Conservation (phyloP, 139 green algal species). For the Chlorokybus atmophyticus region DNA sequence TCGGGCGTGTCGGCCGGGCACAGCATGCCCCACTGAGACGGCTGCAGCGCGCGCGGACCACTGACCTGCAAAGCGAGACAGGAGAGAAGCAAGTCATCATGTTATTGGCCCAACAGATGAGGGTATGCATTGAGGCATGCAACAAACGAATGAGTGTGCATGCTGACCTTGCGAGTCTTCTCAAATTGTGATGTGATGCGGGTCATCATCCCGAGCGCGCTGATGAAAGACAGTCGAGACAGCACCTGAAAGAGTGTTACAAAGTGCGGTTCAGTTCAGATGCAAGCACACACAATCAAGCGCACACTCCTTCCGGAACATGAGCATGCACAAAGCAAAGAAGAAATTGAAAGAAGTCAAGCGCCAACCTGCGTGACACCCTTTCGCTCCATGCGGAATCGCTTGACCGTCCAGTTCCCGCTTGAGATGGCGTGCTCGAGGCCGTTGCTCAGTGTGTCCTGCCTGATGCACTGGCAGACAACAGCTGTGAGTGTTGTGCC, state of each 20-base stretch:
- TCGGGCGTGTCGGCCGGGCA: slow-evolving; percentile 96
- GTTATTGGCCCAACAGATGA: too few species aligned
- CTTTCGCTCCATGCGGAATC: slow-evolving; percentile 96
- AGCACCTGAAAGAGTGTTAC: slow-evolving; percentile 77
- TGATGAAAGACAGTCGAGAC: slow-evolving; percentile 87
- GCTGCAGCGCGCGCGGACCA: slow-evolving; percentile 28
- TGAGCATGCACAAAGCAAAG: neutral
- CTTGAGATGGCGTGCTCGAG: slow-evolving; percentile 77
- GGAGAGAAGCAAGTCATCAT: too few species aligned
- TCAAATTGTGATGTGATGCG: slow-evolving; percentile 96
- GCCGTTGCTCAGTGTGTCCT: slow-evolving; percentile 82
- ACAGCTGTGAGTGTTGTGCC: neutral
- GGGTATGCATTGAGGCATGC: too few species aligned
- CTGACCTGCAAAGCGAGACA: too few species aligned
- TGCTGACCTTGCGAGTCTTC: slow-evolving; percentile 94
- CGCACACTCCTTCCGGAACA: neutral
- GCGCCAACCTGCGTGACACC: slow-evolving; percentile 68
- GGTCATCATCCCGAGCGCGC: slow-evolving; percentile 95
- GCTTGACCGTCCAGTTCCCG: slow-evolving; percentile 97
- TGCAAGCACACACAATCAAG: neutral
- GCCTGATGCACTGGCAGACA: slow-evolving; percentile 51
- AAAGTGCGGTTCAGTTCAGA: too few species aligned
- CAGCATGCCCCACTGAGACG: slow-evolving; percentile 93
- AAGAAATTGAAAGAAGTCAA: neutral
- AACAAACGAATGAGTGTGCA: slow-evolving; percentile 72